phyloP scores from a whole-genome alignment of 768 basidiomycete genomes.

The Naganishia vishniacii region DNA sequence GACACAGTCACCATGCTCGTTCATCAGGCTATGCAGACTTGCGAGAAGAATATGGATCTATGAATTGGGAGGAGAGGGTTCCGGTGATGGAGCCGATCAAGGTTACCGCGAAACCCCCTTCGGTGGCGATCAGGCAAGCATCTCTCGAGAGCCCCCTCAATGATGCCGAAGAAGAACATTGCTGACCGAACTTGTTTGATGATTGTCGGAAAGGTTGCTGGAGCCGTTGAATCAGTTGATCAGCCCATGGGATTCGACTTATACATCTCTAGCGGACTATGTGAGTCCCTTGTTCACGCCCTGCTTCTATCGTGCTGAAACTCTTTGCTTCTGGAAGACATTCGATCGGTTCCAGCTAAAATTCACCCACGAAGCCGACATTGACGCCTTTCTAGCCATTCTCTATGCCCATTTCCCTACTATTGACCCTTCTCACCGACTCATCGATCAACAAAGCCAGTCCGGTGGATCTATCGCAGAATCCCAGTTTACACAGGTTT shows the following conservation, averaged over 20 bases:
- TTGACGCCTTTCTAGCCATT: not conserved
- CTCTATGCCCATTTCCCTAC: not conserved
- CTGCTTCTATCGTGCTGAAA: not conserved
- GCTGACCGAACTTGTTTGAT: not conserved
- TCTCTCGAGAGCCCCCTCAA: not conserved
- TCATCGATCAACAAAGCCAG: not conserved
- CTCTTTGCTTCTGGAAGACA: not conserved
- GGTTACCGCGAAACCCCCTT: not conserved
- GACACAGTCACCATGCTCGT: not conserved
- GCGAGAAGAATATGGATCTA: too few relatives aligned
- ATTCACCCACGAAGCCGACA: not conserved
- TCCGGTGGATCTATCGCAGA: not conserved
- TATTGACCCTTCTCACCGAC: not conserved
- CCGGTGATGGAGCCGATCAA: not conserved
- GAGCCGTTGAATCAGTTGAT: not conserved
- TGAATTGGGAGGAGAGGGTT: not conserved
- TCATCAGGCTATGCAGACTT: not conserved
- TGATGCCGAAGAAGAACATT: not conserved
- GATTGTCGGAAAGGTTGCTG: not conserved
- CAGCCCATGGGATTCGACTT: not conserved
- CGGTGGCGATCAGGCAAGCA: not conserved
- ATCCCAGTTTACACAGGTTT: not conserved
- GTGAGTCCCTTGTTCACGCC: not conserved
- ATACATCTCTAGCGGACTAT: not conserved
- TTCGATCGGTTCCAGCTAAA: constrained; percentile 1